Conservation (phyloP, 352 stramenopile species). For the Phytophthora sojae region DNA sequence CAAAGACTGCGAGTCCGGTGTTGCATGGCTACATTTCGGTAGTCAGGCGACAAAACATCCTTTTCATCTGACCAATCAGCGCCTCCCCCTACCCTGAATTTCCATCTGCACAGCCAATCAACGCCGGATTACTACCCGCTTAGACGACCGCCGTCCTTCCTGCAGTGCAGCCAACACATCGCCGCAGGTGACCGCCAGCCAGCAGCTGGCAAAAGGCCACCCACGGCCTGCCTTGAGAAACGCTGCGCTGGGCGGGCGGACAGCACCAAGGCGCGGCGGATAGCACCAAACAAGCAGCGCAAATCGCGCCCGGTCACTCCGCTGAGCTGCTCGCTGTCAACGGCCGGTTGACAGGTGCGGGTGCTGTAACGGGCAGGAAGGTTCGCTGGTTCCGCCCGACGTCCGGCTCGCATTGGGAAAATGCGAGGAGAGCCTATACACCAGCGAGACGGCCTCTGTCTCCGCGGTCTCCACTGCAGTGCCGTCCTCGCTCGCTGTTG, state of each 20-base stretch:
- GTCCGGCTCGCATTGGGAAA: neutral
- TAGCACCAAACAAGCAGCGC: neutral
- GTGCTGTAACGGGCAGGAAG: conserved; percentile 3
- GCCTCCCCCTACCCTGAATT: neutral
- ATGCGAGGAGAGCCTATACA: neutral
- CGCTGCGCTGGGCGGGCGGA: no score
- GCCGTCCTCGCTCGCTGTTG: neutral
- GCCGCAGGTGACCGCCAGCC: conserved; percentile 3
- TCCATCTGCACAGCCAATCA: neutral
- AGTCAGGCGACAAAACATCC: conserved; percentile 8
- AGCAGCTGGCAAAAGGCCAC: conserved; percentile 18
- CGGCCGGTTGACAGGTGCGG: conserved; percentile 7
- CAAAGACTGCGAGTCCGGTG: conserved; percentile 6
- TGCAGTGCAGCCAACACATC: neutral
- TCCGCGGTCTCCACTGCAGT: neutral
- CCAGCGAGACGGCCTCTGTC: neutral
- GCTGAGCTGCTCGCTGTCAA: neutral
- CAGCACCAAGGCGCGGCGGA: neutral
- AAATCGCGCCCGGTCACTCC: conserved; percentile 18
- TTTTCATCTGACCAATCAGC: conserved; percentile 1
- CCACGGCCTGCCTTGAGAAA: conserved; percentile 24
- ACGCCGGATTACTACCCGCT: neutral
- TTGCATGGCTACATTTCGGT: conserved; percentile 28
- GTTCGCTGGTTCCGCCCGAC: neutral
- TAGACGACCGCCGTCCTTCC: neutral